Conservation (phyloP, 345 rosid genomes). For the Noccaea bulbosa region DNA sequence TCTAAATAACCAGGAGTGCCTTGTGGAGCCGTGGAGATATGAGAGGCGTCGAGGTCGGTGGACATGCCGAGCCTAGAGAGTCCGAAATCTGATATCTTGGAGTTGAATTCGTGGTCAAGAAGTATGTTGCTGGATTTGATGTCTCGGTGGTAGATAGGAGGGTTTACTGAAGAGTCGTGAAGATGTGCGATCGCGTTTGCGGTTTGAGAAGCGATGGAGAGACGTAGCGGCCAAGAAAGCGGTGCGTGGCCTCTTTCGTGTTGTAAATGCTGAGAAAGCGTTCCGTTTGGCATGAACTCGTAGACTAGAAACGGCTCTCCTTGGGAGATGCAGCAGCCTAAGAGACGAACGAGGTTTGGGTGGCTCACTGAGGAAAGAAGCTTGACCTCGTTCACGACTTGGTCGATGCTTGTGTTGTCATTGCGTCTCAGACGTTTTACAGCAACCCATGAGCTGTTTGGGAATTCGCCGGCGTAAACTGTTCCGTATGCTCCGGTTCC, state of each 20-base stretch:
- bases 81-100: constrained; percentile 93
- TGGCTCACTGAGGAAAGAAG: constrained; percentile 85
- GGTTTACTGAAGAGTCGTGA: constrained; percentile 61
- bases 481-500: constrained; percentile 94
- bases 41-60: constrained; percentile 55
- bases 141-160: constrained; percentile 89
- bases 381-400: constrained; percentile 80
- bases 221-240: constrained; percentile 72
- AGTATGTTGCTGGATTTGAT: constrained; percentile 91
- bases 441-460: constrained; percentile 65
- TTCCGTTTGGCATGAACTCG: constrained; percentile 92
- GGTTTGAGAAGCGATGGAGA: constrained; percentile 66
- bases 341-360: constrained; percentile 73
- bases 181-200: constrained; percentile 85
- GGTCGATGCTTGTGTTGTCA: constrained; percentile 61
- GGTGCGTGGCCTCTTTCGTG: constrained; percentile 63
- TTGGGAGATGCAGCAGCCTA: constrained; percentile 74
- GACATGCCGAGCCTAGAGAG: constrained; percentile 81
- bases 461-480: constrained; percentile 77
- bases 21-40: constrained; percentile 91
- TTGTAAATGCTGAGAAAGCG: constrained; percentile 75
- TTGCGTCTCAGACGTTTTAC: constrained; percentile 66
- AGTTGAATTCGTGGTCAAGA: constrained; percentile 60
- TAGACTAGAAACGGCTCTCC: constrained; percentile 81
- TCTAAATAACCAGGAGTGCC: constrained; percentile 94